phyloP scores from a whole-genome alignment of 2,329 filamentous ascomycete species.

The Aspergillus fischeri region DNA sequence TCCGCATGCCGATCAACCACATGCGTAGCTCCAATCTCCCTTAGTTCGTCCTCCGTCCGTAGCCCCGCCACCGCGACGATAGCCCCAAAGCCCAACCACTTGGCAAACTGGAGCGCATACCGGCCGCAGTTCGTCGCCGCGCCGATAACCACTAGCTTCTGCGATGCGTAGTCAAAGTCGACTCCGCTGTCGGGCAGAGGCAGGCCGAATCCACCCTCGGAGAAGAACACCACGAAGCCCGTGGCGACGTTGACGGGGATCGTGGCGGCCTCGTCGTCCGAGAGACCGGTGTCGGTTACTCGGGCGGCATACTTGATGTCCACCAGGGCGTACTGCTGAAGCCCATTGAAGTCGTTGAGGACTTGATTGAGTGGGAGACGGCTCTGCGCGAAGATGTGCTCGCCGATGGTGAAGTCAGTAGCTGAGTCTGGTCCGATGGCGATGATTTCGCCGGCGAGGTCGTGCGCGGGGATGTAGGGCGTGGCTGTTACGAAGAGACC shows the following conservation, averaged over 20 bases:
- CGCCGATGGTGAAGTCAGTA: constrained; percentile 24
- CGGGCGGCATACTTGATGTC: constrained; percentile 25
- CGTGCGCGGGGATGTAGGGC: constrained; percentile 32
- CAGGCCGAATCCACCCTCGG: constrained; percentile 10
- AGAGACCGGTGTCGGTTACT: constrained; percentile 28
- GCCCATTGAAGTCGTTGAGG: constrained; percentile 16
- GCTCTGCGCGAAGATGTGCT: constrained; percentile 28
- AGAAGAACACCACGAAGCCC: constrained; percentile 32
- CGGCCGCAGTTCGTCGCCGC: constrained; percentile 34
- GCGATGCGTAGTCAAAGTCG: not conserved
- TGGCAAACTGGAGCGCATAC: constrained; percentile 32
- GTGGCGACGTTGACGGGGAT: constrained; percentile 35
- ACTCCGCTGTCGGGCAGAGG: not conserved
- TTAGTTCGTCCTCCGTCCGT: constrained; percentile 27
- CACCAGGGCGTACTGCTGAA: constrained; percentile 37
- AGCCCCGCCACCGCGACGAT: constrained; percentile 37
- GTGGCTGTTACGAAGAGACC: constrained; percentile 31
- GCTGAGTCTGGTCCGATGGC: constrained; percentile 20
- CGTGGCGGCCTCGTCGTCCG: constrained; percentile 34
- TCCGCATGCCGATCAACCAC: constrained; percentile 38
- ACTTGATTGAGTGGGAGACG: constrained; percentile 3
- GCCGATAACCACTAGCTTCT: constrained; percentile 30
- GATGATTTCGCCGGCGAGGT: constrained; percentile 32
- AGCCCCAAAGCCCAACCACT: constrained; percentile 30
- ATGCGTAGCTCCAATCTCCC: constrained; percentile 36